Percentiles rank a stretch among this genome's conserved stretches.
Conservation (phyloP, 768 basidiomycete genomes). For the Calocybe indica region DNA sequence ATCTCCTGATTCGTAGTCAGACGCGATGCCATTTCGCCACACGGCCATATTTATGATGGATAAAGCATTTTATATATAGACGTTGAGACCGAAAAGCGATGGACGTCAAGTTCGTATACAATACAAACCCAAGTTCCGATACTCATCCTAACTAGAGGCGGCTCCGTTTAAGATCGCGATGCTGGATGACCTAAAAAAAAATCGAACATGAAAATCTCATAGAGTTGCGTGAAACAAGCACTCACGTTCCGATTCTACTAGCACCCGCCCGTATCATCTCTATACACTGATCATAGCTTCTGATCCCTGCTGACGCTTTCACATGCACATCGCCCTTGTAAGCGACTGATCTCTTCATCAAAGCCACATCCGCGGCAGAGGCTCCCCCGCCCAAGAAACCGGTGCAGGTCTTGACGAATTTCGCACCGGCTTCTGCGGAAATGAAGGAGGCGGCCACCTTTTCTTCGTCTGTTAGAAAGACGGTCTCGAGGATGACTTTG, state of each 20-base stretch:
- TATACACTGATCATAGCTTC: conserved; percentile 36
- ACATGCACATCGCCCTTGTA: conserved; percentile 35
- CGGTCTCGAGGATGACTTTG: conserved; percentile 50
- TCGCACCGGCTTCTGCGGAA: conserved; percentile 43
- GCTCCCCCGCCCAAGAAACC: conserved; percentile 46
- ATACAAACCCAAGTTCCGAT: too few relatives aligned
- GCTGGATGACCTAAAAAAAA: conserved; percentile 17
- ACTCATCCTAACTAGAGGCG: background rate
- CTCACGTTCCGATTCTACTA: conserved; percentile 50
- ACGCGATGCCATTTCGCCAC: conserved; percentile 93
- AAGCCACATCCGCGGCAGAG: conserved; percentile 33
- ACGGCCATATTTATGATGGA: background rate
- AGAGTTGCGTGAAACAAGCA: conserved; percentile 6
- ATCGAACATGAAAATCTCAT: background rate
- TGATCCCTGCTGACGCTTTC: conserved; percentile 48
- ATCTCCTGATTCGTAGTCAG: conserved; percentile 94
- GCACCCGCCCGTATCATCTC: conserved; percentile 46
- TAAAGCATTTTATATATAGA: too few relatives aligned
- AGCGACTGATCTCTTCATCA: conserved; percentile 36
- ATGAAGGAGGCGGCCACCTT: conserved; percentile 42
- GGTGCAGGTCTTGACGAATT: conserved; percentile 50
- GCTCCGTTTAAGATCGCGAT: conserved; percentile 18
- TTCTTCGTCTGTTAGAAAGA: conserved; percentile 35
- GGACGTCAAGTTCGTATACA: too few relatives aligned
- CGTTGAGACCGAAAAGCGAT: too few relatives aligned